Conservation (phyloP, 1,284 basidiomycete genomes). For the Xerocomus minutiporus region DNA sequence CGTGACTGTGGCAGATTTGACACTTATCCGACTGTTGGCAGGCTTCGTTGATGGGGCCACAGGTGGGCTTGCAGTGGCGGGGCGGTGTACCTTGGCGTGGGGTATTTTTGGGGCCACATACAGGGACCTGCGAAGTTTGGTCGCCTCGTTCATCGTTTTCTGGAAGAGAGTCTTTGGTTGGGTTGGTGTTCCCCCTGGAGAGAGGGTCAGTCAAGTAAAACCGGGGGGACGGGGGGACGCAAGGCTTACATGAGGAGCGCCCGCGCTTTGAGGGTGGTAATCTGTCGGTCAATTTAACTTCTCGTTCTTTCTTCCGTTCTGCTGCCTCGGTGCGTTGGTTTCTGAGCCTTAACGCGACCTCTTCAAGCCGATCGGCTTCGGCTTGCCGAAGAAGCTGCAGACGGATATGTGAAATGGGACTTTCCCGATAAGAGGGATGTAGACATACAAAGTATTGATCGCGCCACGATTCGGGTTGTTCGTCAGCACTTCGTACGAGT, state of each 20-base stretch:
- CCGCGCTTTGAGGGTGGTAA: constrained; percentile 59
- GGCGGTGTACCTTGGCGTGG: constrained; percentile 39
- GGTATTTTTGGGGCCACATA: constrained; percentile 54
- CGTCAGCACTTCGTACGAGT: constrained; percentile 23
- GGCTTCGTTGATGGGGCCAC: constrained; percentile 34
- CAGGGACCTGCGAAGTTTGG: constrained; percentile 58
- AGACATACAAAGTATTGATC: constrained; percentile 60
- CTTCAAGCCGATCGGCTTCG: constrained; percentile 59
- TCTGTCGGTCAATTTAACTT: constrained; percentile 66
- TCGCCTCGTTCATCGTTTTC: constrained; percentile 66
- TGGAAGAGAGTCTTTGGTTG: constrained; percentile 69
- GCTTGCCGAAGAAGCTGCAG: constrained; percentile 49
- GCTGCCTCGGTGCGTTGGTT: constrained; percentile 61
- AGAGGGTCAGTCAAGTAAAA: constrained; percentile 11
- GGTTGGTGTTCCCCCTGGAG: constrained; percentile 43
- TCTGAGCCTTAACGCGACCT: constrained; percentile 54
- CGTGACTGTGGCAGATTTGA: constrained; percentile 40
- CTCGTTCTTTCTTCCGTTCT: constrained; percentile 65
- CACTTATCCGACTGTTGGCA: constrained; percentile 37
- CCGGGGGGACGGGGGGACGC: neutral
- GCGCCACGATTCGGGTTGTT: constrained; percentile 60
- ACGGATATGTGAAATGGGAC: constrained; percentile 6
- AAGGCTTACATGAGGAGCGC: constrained; percentile 47
- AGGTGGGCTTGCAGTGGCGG: constrained; percentile 33
- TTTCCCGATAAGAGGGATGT: neutral